A percentile compares a stretch with the other conserved stretches of the same genome.
These are phyloP conservation scores for Oryza glaberrima DNA, from an alignment of 176 grass and related monocot genomes.

Conservation along the genomic window DNA sequence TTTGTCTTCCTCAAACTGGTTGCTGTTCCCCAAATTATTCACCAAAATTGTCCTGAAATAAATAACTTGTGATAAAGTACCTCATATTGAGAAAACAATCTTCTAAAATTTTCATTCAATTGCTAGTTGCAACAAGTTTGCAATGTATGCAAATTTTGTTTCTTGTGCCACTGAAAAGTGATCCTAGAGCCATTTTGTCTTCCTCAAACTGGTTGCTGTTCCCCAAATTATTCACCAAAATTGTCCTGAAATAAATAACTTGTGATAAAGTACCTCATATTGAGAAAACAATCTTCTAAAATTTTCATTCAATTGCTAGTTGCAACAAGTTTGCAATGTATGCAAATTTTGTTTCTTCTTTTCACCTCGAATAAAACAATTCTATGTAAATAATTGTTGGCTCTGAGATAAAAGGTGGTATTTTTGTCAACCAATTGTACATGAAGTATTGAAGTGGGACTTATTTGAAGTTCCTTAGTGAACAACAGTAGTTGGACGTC, in stretches of 20 bases:
- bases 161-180: conserved; percentile 1
- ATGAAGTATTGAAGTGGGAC: neutral
- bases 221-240: neutral
- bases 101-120: neutral
- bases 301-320: neutral
- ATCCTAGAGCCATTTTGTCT: neutral
- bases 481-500: neutral
- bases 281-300: neutral
- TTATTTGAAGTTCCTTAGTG: neutral
- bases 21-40: neutral
- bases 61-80: neutral
- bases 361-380: neutral
- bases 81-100: neutral
- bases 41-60: neutral
- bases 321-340: neutral
- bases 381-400: neutral
- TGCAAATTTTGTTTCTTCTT: neutral
- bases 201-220: neutral
- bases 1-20: neutral
- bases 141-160: no score
- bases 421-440: neutral
- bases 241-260: neutral
- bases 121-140: neutral
- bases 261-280: neutral
- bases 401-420: conserved; percentile 5